phyloP scores from a whole-genome alignment of 2,329 filamentous ascomycete genomes.

The Arthrobotrys sphaeroides region DNA sequence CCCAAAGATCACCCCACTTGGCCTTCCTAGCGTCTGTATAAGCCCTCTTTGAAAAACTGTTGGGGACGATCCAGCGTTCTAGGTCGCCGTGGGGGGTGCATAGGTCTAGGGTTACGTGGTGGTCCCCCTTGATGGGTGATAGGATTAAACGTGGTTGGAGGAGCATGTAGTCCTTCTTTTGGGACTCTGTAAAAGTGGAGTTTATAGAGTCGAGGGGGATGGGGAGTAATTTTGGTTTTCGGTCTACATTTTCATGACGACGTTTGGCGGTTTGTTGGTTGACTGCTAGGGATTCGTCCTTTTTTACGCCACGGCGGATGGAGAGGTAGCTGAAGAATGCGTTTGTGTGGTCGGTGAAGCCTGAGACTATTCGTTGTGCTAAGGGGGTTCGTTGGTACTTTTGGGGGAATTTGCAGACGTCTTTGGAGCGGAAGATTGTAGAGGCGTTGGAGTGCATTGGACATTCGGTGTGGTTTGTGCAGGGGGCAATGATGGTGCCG shows the following conservation, averaged over 20 bases:
- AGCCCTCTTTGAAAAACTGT: slow-evolving; percentile 79
- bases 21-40: slow-evolving; percentile 93
- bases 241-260: slow-evolving; percentile 57
- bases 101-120: slow-evolving; percentile 87
- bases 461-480: slow-evolving; percentile 87
- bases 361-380: slow-evolving; percentile 75
- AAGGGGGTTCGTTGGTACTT: slow-evolving; percentile 85
- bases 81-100: slow-evolving; percentile 86
- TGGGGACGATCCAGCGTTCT: slow-evolving; percentile 92
- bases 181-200: slow-evolving; percentile 55
- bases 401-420: slow-evolving; percentile 91
- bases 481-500: slow-evolving; percentile 75
- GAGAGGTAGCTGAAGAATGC: slow-evolving; percentile 86
- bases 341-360: slow-evolving; percentile 65
- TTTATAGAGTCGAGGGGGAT: slow-evolving; percentile 16
- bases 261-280: slow-evolving; percentile 57
- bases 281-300: slow-evolving; percentile 53
- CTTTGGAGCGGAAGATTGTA: slow-evolving; percentile 80
- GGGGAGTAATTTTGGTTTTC: slow-evolving; percentile 5
- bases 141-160: slow-evolving; percentile 81
- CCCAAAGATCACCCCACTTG: slow-evolving; percentile 93
- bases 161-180: slow-evolving; percentile 67
- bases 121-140: slow-evolving; percentile 83
- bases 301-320: slow-evolving; percentile 77
- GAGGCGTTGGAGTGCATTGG: slow-evolving; percentile 80